These are phyloP conservation scores for Daldinia loculata DNA, from an alignment of 495 filamentous ascomycete species.

Conservation along the genomic window DNA sequence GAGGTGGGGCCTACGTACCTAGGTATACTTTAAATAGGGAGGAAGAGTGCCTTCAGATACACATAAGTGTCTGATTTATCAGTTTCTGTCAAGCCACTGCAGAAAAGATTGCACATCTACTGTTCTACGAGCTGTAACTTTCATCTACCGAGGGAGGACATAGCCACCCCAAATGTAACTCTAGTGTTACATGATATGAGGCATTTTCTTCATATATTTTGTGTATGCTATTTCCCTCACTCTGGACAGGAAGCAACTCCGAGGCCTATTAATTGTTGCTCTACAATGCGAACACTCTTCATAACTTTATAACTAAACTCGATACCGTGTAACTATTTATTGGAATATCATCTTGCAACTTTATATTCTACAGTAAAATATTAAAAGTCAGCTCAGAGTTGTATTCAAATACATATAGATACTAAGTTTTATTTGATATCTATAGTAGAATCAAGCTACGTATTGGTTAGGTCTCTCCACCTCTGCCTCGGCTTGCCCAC, in stretches of 20 bases:
- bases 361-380: no score
- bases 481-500: background rate
- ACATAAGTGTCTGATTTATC: background rate
- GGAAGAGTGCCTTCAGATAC: background rate
- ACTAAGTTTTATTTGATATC: background rate
- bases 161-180: background rate
- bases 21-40: background rate
- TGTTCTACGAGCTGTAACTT: background rate
- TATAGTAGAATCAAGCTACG: background rate
- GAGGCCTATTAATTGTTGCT: no score
- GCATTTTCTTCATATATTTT: background rate
- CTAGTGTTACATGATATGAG: background rate
- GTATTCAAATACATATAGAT: no score
- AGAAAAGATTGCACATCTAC: background rate
- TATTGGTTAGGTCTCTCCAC: background rate
- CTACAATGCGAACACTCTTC: no score
- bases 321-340: no score
- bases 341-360: no score
- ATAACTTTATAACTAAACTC: no score
- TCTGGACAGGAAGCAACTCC: background rate
- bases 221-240: background rate
- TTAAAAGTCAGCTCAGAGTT: no score
- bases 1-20: background rate
- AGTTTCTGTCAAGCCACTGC: background rate
- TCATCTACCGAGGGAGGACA: background rate